These are phyloP conservation scores for Neohortaea acidophila DNA, from an alignment of 495 filamentous ascomycete genomes.

Conservation along the genomic window DNA sequence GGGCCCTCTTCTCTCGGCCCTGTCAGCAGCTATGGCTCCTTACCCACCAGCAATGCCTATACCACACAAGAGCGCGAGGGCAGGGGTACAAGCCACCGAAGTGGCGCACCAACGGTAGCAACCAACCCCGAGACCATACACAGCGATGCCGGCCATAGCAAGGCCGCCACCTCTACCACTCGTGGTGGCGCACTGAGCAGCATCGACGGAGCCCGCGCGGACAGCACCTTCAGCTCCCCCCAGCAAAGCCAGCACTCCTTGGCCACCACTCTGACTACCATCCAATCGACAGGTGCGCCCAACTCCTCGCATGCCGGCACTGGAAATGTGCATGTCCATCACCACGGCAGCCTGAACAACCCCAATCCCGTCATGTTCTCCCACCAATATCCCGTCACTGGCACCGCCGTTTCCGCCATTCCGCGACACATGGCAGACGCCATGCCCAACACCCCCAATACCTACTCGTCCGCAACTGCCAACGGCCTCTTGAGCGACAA, in stretches of 20 bases:
- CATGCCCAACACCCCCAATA: constrained; percentile 59
- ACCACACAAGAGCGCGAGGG: constrained; percentile 29
- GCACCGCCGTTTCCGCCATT: constrained; percentile 43
- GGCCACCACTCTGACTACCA: constrained; percentile 88
- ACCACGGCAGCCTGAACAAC: constrained; percentile 20
- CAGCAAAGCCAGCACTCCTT: constrained; percentile 81
- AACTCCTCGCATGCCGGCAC: constrained; percentile 35
- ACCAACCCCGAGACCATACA: constrained; percentile 62
- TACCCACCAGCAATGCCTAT: constrained; percentile 19
- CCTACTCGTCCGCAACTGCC: constrained; percentile 77
- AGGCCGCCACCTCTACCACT: constrained; percentile 57
- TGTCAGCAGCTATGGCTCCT: not conserved
- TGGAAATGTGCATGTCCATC: constrained; percentile 30
- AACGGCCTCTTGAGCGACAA: constrained; percentile 89
- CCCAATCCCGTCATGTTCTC: constrained; percentile 56
- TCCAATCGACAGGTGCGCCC: constrained; percentile 72
- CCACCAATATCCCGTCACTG: constrained; percentile 68
- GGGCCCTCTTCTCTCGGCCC: constrained; percentile 46
- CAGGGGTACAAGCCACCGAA: constrained; percentile 43
- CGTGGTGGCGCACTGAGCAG: constrained; percentile 49
- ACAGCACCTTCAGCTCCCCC: constrained; percentile 86
- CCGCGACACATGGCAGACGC: constrained; percentile 59
- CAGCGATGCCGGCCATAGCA: constrained; percentile 63
- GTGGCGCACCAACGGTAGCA: constrained; percentile 61
- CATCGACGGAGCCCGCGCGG: constrained; percentile 47